Base-by-base conservation (phyloP, 2,329 filamentous ascomycete species). In the Trichoderma guizhouense region DNA sequence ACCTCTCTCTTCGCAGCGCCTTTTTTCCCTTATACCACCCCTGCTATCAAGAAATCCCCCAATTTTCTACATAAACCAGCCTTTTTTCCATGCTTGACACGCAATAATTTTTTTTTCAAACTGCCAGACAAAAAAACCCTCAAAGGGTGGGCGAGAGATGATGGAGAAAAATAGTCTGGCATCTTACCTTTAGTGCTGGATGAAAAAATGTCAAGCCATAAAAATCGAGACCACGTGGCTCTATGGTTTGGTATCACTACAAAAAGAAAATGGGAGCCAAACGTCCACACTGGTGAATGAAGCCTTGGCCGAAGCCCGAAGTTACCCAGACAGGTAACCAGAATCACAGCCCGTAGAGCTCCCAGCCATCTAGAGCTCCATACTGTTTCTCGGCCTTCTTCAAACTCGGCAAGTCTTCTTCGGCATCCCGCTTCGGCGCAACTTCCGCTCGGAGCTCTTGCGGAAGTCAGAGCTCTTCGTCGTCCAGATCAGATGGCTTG, bases 401-500 rank as follows among this genome's bases (percentile, higher is more conserved):
- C 72, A 78, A 77, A 72, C 58, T 73, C 53, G 71, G 60, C 69
- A 72, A 72, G 65, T 70, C 64, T n/a, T 69, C 65, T n/a, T 47
- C 70, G 24, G 24, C 57, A 57, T 76, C 75, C 74, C 79, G 79
- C 69, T 75, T 79, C 72, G 86, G 85, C 72, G 84, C 83, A 79
- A 86, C 87, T 81, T 93, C 91, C 69, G 83, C 86, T 76, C 90
- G 85, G 61, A 93, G 82, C 81, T 93, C 91, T 81, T 90, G 82
- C 58, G 89, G 84, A 74, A 95, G 93, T 97, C 94, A 98, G 83
- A 95, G 87, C 83, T 95, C 92, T 78, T 95, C 93, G 77, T 95
- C 93, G 75, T 94, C 95, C 79, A 99, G 89, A 81, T 99, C 96
- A n/a, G 94, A 96, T 64, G 96, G 97, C 86, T 99, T 98, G 79